A percentile compares a stretch with the other conserved stretches of the same genome.
These are phyloP conservation scores for Alternaria burnsii DNA, from an alignment of 2,329 filamentous ascomycete species.

Conservation along the genomic window DNA sequence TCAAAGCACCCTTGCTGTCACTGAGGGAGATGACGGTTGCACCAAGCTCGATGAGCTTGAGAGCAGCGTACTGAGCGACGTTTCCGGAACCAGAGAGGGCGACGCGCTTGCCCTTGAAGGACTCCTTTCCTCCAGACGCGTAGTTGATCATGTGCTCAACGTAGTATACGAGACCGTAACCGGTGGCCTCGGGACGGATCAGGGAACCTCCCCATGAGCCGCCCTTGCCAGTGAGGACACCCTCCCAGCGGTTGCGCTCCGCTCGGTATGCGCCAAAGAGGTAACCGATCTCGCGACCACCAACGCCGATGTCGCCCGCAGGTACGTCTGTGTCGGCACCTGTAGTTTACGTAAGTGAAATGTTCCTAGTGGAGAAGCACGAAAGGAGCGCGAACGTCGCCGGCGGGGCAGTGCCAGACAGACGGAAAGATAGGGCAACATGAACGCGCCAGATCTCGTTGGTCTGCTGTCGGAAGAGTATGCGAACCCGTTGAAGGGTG, in stretches of 20 bases:
- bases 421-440: conserved; percentile 26
- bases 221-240: conserved; percentile 95
- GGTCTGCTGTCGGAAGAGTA: conserved; percentile 23
- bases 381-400: conserved; percentile 6
- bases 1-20: conserved; percentile 85
- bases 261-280: conserved; percentile 94
- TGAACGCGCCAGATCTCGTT: conserved; percentile 20
- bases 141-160: conserved; percentile 70
- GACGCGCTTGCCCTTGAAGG: conserved; percentile 89
- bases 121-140: conserved; percentile 78
- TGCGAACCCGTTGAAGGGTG: conserved; percentile 24
- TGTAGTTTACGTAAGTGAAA: conserved; percentile 40
- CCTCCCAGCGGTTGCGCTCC: conserved; percentile 90
- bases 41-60: conserved; percentile 96
- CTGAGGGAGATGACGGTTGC: conserved; percentile 91
- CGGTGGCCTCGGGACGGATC: conserved; percentile 96
- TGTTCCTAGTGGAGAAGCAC: conserved; percentile 47
- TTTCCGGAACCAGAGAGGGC: conserved; percentile 97
- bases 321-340: conserved; percentile 93
- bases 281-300: conserved; percentile 90
- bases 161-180: conserved; percentile 90
- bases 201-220: conserved; percentile 89
- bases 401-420: conserved; percentile 13
- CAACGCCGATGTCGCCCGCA: conserved; percentile 95
- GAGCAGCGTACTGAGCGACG: conserved; percentile 95